Evolutionary conservation across 2,329 filamentous ascomycete genomes (phyloP).

Genomic region (Fusarium protoensiforme): DNA sequence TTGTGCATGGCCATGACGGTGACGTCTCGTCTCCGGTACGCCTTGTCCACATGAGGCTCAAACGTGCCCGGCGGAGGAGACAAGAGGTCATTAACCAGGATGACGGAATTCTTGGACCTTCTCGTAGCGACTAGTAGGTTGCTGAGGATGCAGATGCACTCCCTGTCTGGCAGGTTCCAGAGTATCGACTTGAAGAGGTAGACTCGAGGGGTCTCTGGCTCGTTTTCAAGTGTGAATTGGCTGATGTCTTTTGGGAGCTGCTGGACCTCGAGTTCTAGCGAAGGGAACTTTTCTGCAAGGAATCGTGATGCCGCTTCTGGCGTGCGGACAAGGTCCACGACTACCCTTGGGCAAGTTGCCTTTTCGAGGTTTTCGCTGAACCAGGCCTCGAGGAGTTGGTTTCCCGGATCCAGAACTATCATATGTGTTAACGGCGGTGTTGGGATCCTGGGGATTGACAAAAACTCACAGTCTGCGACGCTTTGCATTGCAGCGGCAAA

Average conservation of each 20-base stretch:
- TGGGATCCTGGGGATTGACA: conserved; percentile 48
- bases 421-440: not conserved
- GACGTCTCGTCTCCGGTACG: conserved; percentile 33
- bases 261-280: not conserved
- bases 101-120: not conserved
- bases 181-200: conserved; percentile 28
- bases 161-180: conserved; percentile 28
- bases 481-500: conserved; percentile 28
- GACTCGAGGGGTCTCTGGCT: not conserved
- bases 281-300: conserved; percentile 9
- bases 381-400: conserved; percentile 16
- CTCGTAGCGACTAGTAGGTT: conserved; percentile 44
- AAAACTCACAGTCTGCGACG: conserved; percentile 17
- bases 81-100: conserved; percentile 32
- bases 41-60: conserved; percentile 23
- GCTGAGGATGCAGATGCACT: conserved; percentile 37
- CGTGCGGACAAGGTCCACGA: conserved; percentile 19
- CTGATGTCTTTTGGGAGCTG: not conserved
- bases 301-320: conserved; percentile 6
- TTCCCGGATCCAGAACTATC: conserved; percentile 24
- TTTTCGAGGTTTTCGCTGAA: conserved; percentile 2
- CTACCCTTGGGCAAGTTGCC: not conserved
- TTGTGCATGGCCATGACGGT: conserved; percentile 40
- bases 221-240: not conserved
- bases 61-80: conserved; percentile 22